phyloP scores from a whole-genome alignment of 352 stramenopile species.

The Globisporangium uncinulatum region DNA sequence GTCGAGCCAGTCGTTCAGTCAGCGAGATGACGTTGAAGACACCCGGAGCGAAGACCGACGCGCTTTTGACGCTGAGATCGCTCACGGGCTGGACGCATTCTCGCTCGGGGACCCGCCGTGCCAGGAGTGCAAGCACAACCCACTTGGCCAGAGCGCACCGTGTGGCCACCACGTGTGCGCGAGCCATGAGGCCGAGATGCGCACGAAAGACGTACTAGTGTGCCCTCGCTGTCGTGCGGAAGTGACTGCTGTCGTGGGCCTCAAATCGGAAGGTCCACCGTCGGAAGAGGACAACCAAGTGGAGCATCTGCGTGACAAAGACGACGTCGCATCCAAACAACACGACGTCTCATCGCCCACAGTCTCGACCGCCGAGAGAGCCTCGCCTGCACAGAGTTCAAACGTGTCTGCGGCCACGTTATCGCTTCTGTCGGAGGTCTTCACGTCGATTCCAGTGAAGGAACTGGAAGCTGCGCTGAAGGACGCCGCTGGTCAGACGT shows the following conservation, averaged over 20 bases:
- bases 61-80: slow-evolving; percentile 25
- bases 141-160: slow-evolving; percentile 9
- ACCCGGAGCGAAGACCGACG: background rate
- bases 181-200: slow-evolving; percentile 7
- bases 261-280: background rate
- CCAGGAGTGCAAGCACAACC: slow-evolving; percentile 12
- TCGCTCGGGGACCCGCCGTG: slow-evolving; percentile 20
- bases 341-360: slow-evolving; percentile 20
- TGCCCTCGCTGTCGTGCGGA: slow-evolving; percentile 11
- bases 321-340: slow-evolving; percentile 29
- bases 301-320: slow-evolving; percentile 17
- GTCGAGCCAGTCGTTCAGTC: slow-evolving; percentile 16
- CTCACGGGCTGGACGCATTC: slow-evolving; percentile 26
- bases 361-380: background rate
- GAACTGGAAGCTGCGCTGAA: slow-evolving; percentile 54
- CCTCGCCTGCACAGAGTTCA: background rate
- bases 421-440: slow-evolving; percentile 64
- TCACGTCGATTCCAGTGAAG: slow-evolving; percentile 58
- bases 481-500: slow-evolving; percentile 41
- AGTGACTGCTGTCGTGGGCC: slow-evolving; percentile 6
- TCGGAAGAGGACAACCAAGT: slow-evolving; percentile 20
- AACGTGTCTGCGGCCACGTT: slow-evolving; percentile 50
- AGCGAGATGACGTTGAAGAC: slow-evolving; percentile 13
- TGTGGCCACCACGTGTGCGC: slow-evolving; percentile 18
- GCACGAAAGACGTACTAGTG: background rate